These are phyloP conservation scores for Dryadomyces quercivorus DNA, from an alignment of 2,329 filamentous ascomycete genomes.

Conservation along the genomic window DNA sequence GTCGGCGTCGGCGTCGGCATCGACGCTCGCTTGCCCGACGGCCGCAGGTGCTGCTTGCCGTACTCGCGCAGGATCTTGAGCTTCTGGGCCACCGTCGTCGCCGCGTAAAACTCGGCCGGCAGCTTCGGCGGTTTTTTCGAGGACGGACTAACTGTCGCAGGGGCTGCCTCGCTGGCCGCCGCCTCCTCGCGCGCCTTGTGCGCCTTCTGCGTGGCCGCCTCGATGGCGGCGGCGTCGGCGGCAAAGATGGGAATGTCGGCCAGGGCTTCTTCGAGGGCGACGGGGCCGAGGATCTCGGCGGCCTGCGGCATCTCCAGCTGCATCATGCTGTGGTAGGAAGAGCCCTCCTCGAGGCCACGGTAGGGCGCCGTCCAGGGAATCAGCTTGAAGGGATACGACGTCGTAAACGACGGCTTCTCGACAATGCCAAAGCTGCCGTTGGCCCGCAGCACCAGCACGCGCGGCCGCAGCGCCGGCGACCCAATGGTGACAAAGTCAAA, in stretches of 20 bases:
- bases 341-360: conserved; percentile 40
- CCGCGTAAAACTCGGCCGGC: conserved; percentile 28
- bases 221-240: conserved; percentile 30
- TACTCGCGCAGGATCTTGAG: conserved; percentile 31
- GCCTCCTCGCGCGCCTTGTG: conserved; percentile 21
- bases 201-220: conserved; percentile 27
- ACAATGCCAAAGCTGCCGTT: conserved; percentile 51
- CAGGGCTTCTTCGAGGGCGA: conserved; percentile 40
- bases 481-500: conserved; percentile 55
- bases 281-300: conserved; percentile 38
- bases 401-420: conserved; percentile 45
- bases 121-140: conserved; percentile 14
- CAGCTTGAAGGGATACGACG: conserved; percentile 46
- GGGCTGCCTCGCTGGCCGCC: conserved; percentile 25
- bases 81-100: conserved; percentile 34
- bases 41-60: conserved; percentile 14
- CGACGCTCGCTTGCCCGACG: neutral
- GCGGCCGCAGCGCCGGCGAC: conserved; percentile 40
- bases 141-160: conserved; percentile 9
- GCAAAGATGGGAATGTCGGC: conserved; percentile 46
- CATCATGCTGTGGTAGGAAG: conserved; percentile 43
- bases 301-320: conserved; percentile 44
- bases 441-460: conserved; percentile 46
- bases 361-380: conserved; percentile 49
- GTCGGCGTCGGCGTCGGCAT: neutral